phyloP scores from a whole-genome alignment of 305 asterid genomes.

The Plantago lanceolata region DNA sequence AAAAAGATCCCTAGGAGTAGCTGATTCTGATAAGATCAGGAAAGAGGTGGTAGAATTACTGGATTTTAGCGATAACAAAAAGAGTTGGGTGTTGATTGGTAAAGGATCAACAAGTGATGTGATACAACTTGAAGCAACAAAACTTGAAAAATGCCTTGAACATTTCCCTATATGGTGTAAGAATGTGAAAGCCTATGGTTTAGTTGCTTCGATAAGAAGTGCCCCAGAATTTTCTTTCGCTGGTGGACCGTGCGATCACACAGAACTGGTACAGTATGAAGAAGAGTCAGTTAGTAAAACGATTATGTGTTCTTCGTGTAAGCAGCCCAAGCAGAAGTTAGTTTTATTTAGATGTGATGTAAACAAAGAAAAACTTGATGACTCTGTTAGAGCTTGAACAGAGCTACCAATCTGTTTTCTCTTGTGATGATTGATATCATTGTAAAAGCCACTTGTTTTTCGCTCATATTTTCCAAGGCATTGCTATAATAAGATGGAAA shows the following conservation, averaged over 20 bases:
- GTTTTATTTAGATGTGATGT: conserved; percentile 53
- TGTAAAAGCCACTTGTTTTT: neutral
- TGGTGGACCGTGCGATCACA: conserved; percentile 30
- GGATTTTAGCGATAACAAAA: conserved; percentile 23
- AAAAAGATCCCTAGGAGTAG: conserved; percentile 29
- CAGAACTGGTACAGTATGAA: conserved; percentile 42
- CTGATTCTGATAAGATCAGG: conserved; percentile 20
- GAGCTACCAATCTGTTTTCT: neutral
- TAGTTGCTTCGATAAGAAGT: conserved; percentile 36
- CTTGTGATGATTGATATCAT: neutral
- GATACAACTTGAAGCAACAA: conserved; percentile 32
- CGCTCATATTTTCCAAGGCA: no score
- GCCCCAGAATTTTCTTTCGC: conserved; percentile 28
- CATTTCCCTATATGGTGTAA: conserved; percentile 32
- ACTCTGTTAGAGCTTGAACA: neutral
- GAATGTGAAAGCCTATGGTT: conserved; percentile 35
- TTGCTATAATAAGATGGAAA: no score
- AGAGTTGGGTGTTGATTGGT: conserved; percentile 53
- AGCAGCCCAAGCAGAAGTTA: conserved; percentile 43
- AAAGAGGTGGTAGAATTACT: conserved; percentile 31
- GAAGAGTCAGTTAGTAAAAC: conserved; percentile 39
- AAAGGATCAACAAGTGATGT: conserved; percentile 34
- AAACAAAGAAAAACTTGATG: neutral
- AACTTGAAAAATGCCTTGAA: conserved; percentile 30
- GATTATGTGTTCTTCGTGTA: conserved; percentile 46